Conservation (phyloP, 2,329 filamentous ascomycete genomes). For the Pyrenochaeta sp. region DNA sequence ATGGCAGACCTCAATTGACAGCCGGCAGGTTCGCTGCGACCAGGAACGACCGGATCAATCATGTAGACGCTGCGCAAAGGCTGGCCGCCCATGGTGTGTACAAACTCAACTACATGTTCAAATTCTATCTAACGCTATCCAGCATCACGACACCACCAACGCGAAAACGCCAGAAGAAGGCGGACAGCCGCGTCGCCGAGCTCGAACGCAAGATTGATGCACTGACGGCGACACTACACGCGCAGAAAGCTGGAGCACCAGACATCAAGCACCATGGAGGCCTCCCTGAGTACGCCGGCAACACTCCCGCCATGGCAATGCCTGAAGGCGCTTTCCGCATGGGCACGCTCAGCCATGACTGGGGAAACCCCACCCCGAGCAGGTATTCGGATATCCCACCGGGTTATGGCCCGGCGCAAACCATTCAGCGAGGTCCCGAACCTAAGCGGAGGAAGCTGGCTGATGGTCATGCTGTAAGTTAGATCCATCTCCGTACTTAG, state of each 20-base stretch:
- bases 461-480: slow-evolving; percentile 38
- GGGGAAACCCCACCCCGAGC: slow-evolving; percentile 27
- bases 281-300: slow-evolving; percentile 30
- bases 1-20: slow-evolving; percentile 10
- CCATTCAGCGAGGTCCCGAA: slow-evolving; percentile 39
- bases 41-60: slow-evolving; percentile 71
- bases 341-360: slow-evolving; percentile 41
- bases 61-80: slow-evolving; percentile 76
- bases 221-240: slow-evolving; percentile 79
- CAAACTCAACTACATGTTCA: slow-evolving; percentile 32
- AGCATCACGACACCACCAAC: slow-evolving; percentile 68
- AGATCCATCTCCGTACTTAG: background rate
- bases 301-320: slow-evolving; percentile 16
- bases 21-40: slow-evolving; percentile 77
- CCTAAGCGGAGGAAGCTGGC: slow-evolving; percentile 45
- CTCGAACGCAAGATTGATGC: slow-evolving; percentile 93
- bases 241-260: slow-evolving; percentile 51
- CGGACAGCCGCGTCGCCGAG: slow-evolving; percentile 86
- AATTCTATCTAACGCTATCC: slow-evolving; percentile 5
- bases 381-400: slow-evolving; percentile 39
- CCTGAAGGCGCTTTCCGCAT: slow-evolving; percentile 37
- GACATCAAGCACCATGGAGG: slow-evolving; percentile 33
- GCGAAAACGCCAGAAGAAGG: slow-evolving; percentile 89
- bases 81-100: slow-evolving; percentile 78
- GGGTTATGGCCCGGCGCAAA: slow-evolving; percentile 44